These are phyloP conservation scores for Handroanthus guayacan DNA, from an alignment of 257 asterid genomes.

Conservation along the genomic window DNA sequence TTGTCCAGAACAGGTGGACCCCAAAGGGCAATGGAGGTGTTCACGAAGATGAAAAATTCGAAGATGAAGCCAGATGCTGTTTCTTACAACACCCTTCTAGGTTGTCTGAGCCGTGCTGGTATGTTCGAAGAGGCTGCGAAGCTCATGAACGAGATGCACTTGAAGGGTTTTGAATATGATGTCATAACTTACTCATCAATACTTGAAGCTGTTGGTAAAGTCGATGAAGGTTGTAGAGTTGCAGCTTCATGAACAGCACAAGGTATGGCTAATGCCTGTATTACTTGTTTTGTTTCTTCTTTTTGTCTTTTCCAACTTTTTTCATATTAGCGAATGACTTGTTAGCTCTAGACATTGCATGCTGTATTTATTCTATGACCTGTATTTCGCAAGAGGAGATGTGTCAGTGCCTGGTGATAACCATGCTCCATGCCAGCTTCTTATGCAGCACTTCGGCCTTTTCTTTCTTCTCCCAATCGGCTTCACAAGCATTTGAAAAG, in stretches of 20 bases:
- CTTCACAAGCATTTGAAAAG: too few species aligned
- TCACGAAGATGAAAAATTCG: slow-evolving; percentile 51
- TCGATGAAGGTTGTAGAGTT: slow-evolving; percentile 49
- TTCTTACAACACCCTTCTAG: slow-evolving; percentile 61
- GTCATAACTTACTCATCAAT: slow-evolving; percentile 59
- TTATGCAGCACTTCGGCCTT: neutral
- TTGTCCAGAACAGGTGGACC: slow-evolving; percentile 60
- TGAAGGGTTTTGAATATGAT: slow-evolving; percentile 60
- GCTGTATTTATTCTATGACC: neutral
- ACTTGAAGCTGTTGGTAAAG: slow-evolving; percentile 67
- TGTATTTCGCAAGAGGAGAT: neutral
- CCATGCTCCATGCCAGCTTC: neutral
- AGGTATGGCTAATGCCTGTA: slow-evolving; percentile 21
- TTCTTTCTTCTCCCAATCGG: too few species aligned
- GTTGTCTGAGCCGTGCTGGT: slow-evolving; percentile 66
- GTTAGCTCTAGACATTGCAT: slow-evolving; percentile 1
- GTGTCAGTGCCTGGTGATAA: neutral
- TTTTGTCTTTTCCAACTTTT: slow-evolving; percentile 1
- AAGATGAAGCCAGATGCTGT: slow-evolving; percentile 60
- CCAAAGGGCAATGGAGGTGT: slow-evolving; percentile 56
- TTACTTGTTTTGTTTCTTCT: neutral
- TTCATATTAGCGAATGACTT: neutral
- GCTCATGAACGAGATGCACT: slow-evolving; percentile 62
- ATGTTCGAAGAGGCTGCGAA: slow-evolving; percentile 70
- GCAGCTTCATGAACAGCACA: slow-evolving; percentile 31